Evolutionary conservation across 257 asterid species (phyloP), one percentile per base, ranked within the genome.

Genomic region (Cynanchum wilfordii): DNA sequence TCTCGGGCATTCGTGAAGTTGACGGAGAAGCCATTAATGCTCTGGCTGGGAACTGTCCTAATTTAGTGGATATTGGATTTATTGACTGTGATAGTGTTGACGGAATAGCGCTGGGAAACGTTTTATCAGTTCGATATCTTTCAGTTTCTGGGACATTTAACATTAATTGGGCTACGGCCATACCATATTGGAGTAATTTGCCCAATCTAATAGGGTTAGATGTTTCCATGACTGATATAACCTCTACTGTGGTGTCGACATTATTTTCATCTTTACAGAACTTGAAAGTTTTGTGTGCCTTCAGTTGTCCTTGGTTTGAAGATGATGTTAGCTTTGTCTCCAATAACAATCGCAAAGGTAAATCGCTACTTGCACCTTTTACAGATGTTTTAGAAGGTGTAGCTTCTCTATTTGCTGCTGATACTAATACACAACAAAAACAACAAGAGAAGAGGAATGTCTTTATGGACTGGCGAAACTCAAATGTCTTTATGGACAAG

Each of bases 161-260:
- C 71, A 77, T 88, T 71, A 85, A 89, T 55, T 91, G 97, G 97
- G 72, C 67, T 69, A 69, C 83, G 78, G 88, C 81, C 40, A 72
- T 79, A 45, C 83, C 80, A 59, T 76, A 79, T 22, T 87, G 94
- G 96, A 78, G 78, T 78, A 81, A 81, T 79, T 89, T 85, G 58
- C 89, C 90, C 51, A 71, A 87, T 67, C 83, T 91, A 70, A 73
- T 59, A 16, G 96, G 96, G 25, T 83, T 91, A 70, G 97, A 91
- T 85, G 95, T 87, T 79, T 91, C 97, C 63, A 82, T 92, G 81
- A 89, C 97, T 47, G 90, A 87, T 54, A 77, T 91, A 54, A 76
- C 44, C 70, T 86, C 89, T 24, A 70, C 42, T 79, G 76, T 71
- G 3, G 84, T 87, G 68, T 79, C 85, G 42, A 82, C 89, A 74